Base-by-base conservation (phyloP, 202 grass and related monocot genomes). In the Saccharum hybrid region DNA sequence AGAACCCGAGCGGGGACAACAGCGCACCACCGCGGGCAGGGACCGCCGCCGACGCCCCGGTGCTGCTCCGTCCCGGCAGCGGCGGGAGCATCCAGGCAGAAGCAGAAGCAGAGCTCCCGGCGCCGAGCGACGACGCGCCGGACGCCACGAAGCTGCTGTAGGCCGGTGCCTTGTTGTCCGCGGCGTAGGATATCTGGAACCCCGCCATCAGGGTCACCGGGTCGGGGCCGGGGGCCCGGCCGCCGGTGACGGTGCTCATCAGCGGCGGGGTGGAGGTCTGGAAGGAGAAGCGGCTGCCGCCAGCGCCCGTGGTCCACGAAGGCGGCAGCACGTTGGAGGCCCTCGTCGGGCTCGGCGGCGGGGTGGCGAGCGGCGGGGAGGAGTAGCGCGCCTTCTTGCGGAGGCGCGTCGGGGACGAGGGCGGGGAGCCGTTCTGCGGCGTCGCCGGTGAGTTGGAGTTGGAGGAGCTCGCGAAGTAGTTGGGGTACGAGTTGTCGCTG, bases 21-120 rank as follows among this genome's bases (percentile, higher is more conserved):
- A 46, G 42, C 4, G 28, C 48, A 6, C 16, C 73, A 8, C 73
- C 19, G 63, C 34, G 9, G 34, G 73, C 39, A 8, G 6, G 11
- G 12, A 7, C 65, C 16, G 4, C 63, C 52, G 13, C 30, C 22
- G 8, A 12, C 8, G 74, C n/a, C 16, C 19, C 0, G 21, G 21
- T 61, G 78, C 65, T 12, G 46, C 65, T 12, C 5, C 13, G 15
- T 4, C 87, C 91, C 52, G 76, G 86, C 7, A 40, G 79, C 4
- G 84, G 88, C 3, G 86, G 72, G 65, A 80, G 75, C 87, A 88
- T 71, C 72, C 81, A 88, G 3, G 85, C 85, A 28, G 28, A 28
- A 28, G 28, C 28, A 28, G 28, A 28, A 28, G 28, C 28, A 28
- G 28, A 28, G 28, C 28, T 28, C 28, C 28, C 28, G 28, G 28